A percentile compares a stretch with the other conserved stretches of the same genome.
These are phyloP conservation scores for Amanita pallidorosea DNA, from an alignment of 768 basidiomycete genomes.

Conservation along the genomic window DNA sequence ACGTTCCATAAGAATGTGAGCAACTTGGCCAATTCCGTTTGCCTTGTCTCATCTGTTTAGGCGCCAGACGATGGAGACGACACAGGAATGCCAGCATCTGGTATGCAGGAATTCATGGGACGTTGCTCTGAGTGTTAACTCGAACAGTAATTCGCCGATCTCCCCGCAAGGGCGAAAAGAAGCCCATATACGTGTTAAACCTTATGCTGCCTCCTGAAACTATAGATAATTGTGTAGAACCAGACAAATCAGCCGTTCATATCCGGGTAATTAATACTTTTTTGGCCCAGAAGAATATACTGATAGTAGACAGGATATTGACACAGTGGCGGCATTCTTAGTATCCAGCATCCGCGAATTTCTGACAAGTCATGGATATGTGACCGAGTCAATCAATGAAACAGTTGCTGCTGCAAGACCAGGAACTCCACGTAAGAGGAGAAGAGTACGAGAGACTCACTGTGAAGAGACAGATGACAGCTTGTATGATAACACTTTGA, in stretches of 20 bases:
- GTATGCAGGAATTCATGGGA: slow-evolving; percentile 17
- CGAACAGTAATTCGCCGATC: slow-evolving; percentile 51
- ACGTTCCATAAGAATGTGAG: slow-evolving; percentile 68
- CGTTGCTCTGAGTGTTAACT: slow-evolving; percentile 5
- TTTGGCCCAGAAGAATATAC: slow-evolving; percentile 6
- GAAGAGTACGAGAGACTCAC: slow-evolving; percentile 31
- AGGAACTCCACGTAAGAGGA: slow-evolving; percentile 38
- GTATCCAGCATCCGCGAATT: slow-evolving; percentile 50
- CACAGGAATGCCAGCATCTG: slow-evolving; percentile 28
- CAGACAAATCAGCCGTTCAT: slow-evolving; percentile 59
- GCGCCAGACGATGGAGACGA: slow-evolving; percentile 61
- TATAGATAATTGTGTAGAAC: slow-evolving; percentile 74
- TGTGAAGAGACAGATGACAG: not conserved
- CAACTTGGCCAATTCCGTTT: slow-evolving; percentile 2
- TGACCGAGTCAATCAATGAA: slow-evolving; percentile 8
- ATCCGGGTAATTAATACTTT: slow-evolving; percentile 41
- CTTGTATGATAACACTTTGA: not conserved
- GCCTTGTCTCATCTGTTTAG: slow-evolving; percentile 22
- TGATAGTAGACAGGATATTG: slow-evolving; percentile 38
- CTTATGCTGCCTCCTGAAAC: slow-evolving; percentile 52
- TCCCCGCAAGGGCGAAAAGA: slow-evolving; percentile 69
- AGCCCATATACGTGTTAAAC: slow-evolving; percentile 77
- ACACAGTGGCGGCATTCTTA: slow-evolving; percentile 44
- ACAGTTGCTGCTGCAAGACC: not conserved
- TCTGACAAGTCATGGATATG: slow-evolving; percentile 54